Evolutionary conservation across 2,329 filamentous ascomycete species (phyloP).

Genomic region (Diplodia seriata): DNA sequence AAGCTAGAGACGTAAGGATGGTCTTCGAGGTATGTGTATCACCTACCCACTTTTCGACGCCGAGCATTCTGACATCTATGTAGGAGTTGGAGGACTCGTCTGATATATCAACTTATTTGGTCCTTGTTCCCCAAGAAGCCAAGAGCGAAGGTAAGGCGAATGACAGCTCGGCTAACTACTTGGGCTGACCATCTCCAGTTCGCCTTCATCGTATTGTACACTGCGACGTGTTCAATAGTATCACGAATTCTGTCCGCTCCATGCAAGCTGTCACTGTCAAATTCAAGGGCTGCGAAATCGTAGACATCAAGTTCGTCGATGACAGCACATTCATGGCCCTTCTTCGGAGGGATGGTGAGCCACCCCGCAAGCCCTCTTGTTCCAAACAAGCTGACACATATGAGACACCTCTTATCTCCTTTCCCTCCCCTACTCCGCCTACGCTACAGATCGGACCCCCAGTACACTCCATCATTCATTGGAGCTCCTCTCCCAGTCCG

Average conservation of each 20-base stretch:
- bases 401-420: conserved; percentile 36
- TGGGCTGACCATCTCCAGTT: conserved; percentile 33
- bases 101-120: conserved; percentile 37
- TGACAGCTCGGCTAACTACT: not conserved
- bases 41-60: not conserved
- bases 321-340: conserved; percentile 68
- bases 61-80: conserved; percentile 8
- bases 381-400: conserved; percentile 12
- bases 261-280: conserved; percentile 63
- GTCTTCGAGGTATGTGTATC: conserved; percentile 53
- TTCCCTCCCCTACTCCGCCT: conserved; percentile 38
- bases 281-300: conserved; percentile 51
- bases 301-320: conserved; percentile 73
- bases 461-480: conserved; percentile 22
- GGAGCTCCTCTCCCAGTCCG: not conserved
- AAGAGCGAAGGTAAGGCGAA: conserved; percentile 33
- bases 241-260: conserved; percentile 41
- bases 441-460: conserved; percentile 29
- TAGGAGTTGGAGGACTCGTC: conserved; percentile 22
- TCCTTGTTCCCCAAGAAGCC: conserved; percentile 33
- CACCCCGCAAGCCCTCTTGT: conserved; percentile 40
- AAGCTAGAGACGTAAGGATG: conserved; percentile 65
- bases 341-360: conserved; percentile 50
- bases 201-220: conserved; percentile 47
- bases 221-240: conserved; percentile 50